Evolutionary conservation across 371 early-diverging fungal genomes (phyloP).

Genomic region (Rhizopus microsporus): DNA sequence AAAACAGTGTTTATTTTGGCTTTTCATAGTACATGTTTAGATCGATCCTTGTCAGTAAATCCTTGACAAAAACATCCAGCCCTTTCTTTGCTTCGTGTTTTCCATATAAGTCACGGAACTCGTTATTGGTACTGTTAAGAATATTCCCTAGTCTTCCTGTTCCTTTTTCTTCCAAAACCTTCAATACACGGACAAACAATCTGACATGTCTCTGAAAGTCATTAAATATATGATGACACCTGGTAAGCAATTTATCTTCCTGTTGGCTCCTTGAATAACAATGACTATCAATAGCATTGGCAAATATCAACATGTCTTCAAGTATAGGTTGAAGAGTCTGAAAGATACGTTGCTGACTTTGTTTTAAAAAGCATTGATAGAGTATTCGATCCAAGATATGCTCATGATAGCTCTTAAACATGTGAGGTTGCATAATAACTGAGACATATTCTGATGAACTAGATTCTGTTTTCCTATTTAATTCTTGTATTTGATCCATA

Average conservation of each 20-base stretch:
- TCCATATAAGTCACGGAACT: conserved; percentile 30
- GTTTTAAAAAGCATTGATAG: conserved; percentile 51
- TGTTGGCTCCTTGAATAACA: neutral
- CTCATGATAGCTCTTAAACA: conserved; percentile 49
- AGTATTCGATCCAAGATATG: conserved; percentile 54
- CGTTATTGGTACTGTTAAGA: conserved; percentile 23
- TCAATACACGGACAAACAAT: conserved; percentile 39
- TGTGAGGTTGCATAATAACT: conserved; percentile 38
- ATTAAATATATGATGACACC: conserved; percentile 25
- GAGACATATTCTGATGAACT: conserved; percentile 15
- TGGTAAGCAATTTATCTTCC: conserved; percentile 14
- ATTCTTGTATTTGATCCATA: conserved; percentile 32
- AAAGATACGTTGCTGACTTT: conserved; percentile 44
- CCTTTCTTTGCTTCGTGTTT: conserved; percentile 27
- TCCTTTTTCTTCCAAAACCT: conserved; percentile 41
- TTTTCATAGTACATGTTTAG: conserved; percentile 25
- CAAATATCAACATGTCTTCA: conserved; percentile 38
- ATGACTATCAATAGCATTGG: conserved; percentile 17
- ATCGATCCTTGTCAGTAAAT: conserved; percentile 27
- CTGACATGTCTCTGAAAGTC: conserved; percentile 34
- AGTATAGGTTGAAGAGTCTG: conserved; percentile 37
- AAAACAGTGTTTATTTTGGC: neutral
- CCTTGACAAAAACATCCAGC: conserved; percentile 34
- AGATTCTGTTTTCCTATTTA: conserved; percentile 4
- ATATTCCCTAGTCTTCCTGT: conserved; percentile 37